Evolutionary conservation across 2,329 filamentous ascomycete genomes (phyloP).

Genomic region (Emmonsiellopsis sp.): DNA sequence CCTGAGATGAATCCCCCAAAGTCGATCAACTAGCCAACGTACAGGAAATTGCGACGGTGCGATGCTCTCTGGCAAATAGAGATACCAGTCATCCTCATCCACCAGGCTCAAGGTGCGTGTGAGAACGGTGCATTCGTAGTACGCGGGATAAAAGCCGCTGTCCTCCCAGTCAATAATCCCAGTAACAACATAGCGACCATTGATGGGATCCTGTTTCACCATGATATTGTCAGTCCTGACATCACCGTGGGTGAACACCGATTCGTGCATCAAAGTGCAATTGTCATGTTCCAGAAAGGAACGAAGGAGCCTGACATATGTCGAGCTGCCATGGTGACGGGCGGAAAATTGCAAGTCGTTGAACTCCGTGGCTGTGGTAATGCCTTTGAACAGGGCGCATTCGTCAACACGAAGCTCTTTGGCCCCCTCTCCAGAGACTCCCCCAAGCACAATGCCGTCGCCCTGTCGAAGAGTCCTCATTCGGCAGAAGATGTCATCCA

Average conservation of each 20-base stretch:
- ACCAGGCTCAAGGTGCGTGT: conserved; percentile 13
- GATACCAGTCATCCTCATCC: conserved; percentile 22
- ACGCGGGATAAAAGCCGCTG: conserved; percentile 23
- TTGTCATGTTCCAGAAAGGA: conserved; percentile 13
- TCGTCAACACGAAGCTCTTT: conserved; percentile 17
- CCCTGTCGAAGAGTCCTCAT: conserved; percentile 15
- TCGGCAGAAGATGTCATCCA: conserved; percentile 13
- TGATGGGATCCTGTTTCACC: conserved; percentile 13
- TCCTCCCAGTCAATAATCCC: conserved; percentile 26
- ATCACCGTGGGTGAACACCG: conserved; percentile 23
- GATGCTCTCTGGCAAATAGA: conserved; percentile 19
- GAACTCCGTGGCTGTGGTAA: conserved; percentile 15
- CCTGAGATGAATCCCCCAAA: conserved; percentile 8
- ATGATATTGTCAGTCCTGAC: conserved; percentile 19
- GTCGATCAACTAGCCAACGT: conserved; percentile 9
- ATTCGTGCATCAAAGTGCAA: conserved; percentile 4
- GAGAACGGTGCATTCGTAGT: conserved; percentile 19
- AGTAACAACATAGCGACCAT: conserved; percentile 13
- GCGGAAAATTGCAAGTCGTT: conserved; percentile 18
- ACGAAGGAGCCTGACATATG: conserved; percentile 18
- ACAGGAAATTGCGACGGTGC: conserved; percentile 16
- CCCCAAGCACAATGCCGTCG: conserved; percentile 14
- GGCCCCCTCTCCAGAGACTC: conserved; percentile 18
- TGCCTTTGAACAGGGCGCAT: conserved; percentile 14
- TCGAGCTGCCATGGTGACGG: conserved; percentile 14